These are phyloP conservation scores for Avicennia marina DNA, from an alignment of 257 asterid genomes.

Conservation along the genomic window DNA sequence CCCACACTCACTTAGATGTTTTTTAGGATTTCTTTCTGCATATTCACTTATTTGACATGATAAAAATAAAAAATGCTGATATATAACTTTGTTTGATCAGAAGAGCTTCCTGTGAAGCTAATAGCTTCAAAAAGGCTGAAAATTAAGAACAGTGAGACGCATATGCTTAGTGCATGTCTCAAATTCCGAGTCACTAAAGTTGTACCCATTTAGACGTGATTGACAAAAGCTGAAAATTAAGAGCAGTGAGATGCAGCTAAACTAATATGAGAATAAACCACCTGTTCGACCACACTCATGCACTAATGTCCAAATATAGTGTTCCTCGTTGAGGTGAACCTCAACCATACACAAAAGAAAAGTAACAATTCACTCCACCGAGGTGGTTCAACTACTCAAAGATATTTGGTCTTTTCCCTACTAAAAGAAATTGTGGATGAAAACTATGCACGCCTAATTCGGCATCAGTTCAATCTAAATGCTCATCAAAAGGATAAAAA, in stretches of 20 bases:
- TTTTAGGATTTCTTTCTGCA: neutral
- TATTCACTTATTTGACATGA: conserved; percentile 1
- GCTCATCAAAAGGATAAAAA: neutral
- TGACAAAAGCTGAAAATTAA: neutral
- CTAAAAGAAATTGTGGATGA: conserved; percentile 1
- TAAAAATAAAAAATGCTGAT: neutral
- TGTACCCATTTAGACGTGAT: neutral
- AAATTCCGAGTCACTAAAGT: neutral
- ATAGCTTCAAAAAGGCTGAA: neutral
- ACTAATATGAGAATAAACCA: neutral
- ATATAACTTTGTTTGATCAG: neutral
- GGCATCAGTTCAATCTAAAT: neutral
- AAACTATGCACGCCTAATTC: conserved; percentile 1
- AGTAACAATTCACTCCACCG: neutral
- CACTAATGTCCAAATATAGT: neutral
- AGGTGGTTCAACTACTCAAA: neutral
- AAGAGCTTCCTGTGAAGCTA: neutral
- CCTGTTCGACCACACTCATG: neutral
- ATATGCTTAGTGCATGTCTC: neutral
- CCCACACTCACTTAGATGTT: neutral
- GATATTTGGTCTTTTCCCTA: neutral
- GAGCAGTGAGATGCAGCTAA: neutral
- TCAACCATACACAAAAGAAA: neutral
- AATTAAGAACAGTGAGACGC: neutral
- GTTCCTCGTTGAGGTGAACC: no score